Evolutionary conservation across 2,329 filamentous ascomycete species (phyloP).

Genomic region (Hypoxylon sp.): DNA sequence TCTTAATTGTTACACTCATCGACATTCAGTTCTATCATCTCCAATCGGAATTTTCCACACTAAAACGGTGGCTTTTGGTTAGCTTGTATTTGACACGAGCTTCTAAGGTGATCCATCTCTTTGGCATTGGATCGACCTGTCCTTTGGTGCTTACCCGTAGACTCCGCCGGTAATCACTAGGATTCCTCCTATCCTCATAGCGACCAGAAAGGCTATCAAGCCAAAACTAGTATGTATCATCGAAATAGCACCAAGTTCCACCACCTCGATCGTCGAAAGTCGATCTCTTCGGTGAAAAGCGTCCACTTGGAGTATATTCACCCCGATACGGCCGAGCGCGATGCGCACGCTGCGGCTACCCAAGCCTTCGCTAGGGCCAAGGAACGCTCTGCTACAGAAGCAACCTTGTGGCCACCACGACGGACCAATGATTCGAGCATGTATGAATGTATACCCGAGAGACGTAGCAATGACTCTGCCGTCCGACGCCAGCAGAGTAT

Average conservation of each 20-base stretch:
- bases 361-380: conserved; percentile 72
- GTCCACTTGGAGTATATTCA: conserved; percentile 65
- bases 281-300: conserved; percentile 65
- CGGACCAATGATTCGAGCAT: conserved; percentile 44
- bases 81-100: conserved; percentile 45
- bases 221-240: conserved; percentile 61
- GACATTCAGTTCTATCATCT: conserved; percentile 50
- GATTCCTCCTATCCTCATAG: conserved; percentile 2
- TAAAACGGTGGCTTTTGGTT: conserved; percentile 52
- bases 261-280: conserved; percentile 67
- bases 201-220: conserved; percentile 15
- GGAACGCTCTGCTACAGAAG: conserved; percentile 57
- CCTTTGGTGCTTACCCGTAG: conserved; percentile 30
- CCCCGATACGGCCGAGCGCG: conserved; percentile 65
- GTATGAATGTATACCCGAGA: conserved; percentile 37
- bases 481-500: conserved; percentile 68
- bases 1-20: conserved; percentile 47
- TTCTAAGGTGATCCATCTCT: conserved; percentile 9
- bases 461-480: conserved; percentile 44
- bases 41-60: conserved; percentile 45
- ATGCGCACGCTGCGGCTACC: conserved; percentile 74
- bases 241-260: conserved; percentile 64
- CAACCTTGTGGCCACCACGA: conserved; percentile 55
- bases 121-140: conserved; percentile 11
- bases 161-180: conserved; percentile 4